Evolutionary conservation across 768 basidiomycete genomes (phyloP), one percentile per base, ranked within the genome.

Genomic region (Daedalea quercina): DNA sequence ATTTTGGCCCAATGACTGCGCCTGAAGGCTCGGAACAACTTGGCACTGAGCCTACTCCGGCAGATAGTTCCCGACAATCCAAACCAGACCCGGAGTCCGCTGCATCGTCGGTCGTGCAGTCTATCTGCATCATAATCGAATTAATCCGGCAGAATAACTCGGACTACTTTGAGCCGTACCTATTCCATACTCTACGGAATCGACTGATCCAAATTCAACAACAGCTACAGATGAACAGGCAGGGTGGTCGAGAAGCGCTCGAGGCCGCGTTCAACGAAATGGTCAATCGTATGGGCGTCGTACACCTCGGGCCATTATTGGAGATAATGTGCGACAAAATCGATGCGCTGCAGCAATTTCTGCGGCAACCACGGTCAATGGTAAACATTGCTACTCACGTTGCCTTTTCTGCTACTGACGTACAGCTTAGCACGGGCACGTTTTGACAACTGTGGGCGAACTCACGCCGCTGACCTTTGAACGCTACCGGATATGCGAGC

Each of bases 111-210:
- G 84, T 97, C 50, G 77, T 88, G 24, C 83, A 93, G 57, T 85
- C 90, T 11, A 88, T 94, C 59, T 85, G 87, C 41, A 84, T 97
- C 62, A 76, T 97, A 55, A 87, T 94, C 58, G 95, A 98, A 66
- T 78, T 96, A 37, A 96, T 97, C 59, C 81, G 94, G 49, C 94
- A 97, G 67, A 97, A 97, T 69, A 97, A 98, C 67, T 95, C 94
- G 35, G 95, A 99, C 67, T 97, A 94, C 65, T 94, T 96, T 64
- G 96, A 99, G 70, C 95, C 94, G 3, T 95, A 94, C 67, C 77
- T 97, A 12, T 97, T 96, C 70, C 94, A 96, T 63, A 93, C 90
- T 1, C 72, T 96, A 41, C 84, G 94, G 46, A 94, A 94, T 65
- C 81, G 92, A 44, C 77, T 97, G 33, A 94, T 97, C 57, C 82